Evolutionary conservation across 306 rosid genomes (phyloP).

Genomic region (Trifolium pratense): DNA sequence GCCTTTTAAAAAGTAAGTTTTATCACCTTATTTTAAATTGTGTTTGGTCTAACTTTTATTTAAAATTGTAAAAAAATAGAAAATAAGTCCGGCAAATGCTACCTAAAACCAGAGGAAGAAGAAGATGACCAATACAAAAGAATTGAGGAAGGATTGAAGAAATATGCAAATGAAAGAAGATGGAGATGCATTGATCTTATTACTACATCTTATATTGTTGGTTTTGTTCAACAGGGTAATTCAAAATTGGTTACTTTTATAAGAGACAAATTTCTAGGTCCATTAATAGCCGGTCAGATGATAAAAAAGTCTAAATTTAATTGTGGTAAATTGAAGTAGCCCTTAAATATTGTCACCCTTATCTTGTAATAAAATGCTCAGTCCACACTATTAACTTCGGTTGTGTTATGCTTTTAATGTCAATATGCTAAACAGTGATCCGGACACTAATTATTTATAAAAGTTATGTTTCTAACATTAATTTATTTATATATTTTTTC

Average conservation of each 20-base stretch:
- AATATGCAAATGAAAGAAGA: slow-evolving; percentile 64
- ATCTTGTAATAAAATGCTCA: too few species aligned
- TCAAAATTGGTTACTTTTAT: slow-evolving; percentile 45
- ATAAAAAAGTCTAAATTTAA: slow-evolving; percentile 54
- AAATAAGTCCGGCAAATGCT: too few species aligned
- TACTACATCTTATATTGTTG: slow-evolving; percentile 50
- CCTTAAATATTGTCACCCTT: not conserved
- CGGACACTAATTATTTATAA: too few species aligned
- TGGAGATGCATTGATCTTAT: slow-evolving; percentile 72
- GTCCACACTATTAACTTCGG: too few species aligned
- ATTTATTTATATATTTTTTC: too few species aligned
- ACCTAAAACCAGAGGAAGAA: not conserved
- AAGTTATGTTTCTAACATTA: too few species aligned
- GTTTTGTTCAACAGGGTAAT: slow-evolving; percentile 50
- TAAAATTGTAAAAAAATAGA: too few species aligned
- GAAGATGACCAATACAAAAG: slow-evolving; percentile 38
- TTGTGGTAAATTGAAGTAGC: slow-evolving; percentile 46
- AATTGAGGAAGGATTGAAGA: slow-evolving; percentile 62
- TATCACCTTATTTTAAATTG: too few species aligned
- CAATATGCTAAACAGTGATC: too few species aligned
- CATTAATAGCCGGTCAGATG: slow-evolving; percentile 29
- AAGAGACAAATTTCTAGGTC: slow-evolving; percentile 58
- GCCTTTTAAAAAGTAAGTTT: too few species aligned
- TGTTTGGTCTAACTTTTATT: too few species aligned
- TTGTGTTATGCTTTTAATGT: too few species aligned